Percentiles rank a stretch among this genome's conserved stretches.
These are phyloP conservation scores for Cutaneotrichosporon daszewskae DNA, from an alignment of 1,284 basidiomycete genomes.

Conservation along the genomic window DNA sequence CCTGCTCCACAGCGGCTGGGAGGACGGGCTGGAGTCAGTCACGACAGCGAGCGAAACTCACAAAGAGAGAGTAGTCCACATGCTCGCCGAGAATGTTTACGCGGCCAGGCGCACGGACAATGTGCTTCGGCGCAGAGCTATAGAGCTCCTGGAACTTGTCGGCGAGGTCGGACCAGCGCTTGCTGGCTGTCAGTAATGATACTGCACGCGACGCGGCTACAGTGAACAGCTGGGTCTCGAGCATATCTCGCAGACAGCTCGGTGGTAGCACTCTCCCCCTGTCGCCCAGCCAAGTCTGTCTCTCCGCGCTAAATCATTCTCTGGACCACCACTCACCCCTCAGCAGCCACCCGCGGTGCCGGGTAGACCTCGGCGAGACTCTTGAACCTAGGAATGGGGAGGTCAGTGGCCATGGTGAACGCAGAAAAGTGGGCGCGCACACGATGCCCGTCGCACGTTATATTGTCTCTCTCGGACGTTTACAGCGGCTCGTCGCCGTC, in stretches of 20 bases:
- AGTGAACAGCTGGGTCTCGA: background rate
- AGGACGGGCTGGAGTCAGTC: conserved; percentile 52
- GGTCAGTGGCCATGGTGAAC: no score
- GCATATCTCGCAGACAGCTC: background rate
- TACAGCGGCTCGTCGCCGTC: no score
- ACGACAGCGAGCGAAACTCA: conserved; percentile 48
- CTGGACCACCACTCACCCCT: no score
- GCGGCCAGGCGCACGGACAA: conserved; percentile 75
- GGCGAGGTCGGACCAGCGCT: conserved; percentile 62
- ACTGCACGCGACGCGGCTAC: no score
- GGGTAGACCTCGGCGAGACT: conserved; percentile 59
- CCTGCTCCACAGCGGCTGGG: conserved; percentile 75
- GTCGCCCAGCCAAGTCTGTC: background rate
- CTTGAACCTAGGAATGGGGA: conserved; percentile 61
- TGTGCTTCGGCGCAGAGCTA: conserved; percentile 61
- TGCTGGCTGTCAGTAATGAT: conserved; percentile 29
- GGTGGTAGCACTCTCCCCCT: background rate
- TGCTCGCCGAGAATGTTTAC: conserved; percentile 78
- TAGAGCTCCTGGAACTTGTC: conserved; percentile 61
- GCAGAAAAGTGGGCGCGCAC: no score
- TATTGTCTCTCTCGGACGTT: no score
- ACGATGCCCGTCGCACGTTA: no score
- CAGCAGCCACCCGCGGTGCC: no score
- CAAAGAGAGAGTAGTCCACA: conserved; percentile 63
- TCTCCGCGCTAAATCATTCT: no score